Evolutionary conservation across 192 early-diverging fungal species (phyloP).

Genomic region (Coemansia erecta): DNA sequence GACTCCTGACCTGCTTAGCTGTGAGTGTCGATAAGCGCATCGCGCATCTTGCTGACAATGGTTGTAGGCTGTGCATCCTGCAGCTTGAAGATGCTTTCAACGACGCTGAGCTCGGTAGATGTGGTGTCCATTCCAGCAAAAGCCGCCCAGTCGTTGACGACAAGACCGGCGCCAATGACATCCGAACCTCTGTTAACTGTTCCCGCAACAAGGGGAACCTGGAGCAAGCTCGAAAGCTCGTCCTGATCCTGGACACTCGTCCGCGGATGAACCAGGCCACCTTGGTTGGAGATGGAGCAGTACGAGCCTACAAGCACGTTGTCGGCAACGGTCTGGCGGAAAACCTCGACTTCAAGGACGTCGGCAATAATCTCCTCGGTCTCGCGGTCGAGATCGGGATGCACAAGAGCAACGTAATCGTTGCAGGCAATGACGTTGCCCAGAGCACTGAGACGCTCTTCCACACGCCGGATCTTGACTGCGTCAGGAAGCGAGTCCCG

Average conservation of each 20-base stretch:
- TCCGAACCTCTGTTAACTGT: constrained; percentile 99
- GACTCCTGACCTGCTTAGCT: constrained; percentile 47
- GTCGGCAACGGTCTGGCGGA: constrained; percentile 96
- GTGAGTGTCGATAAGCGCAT: constrained; percentile 87
- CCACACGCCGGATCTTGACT: constrained; percentile 92
- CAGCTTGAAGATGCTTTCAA: constrained; percentile 97
- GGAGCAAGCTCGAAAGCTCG: constrained; percentile 93
- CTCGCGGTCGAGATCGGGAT: constrained; percentile 97
- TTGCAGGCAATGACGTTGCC: constrained; percentile 99
- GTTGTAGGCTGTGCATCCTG: constrained; percentile 87
- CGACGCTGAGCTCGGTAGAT: constrained; percentile 91
- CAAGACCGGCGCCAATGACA: constrained; percentile 92
- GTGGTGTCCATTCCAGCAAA: constrained; percentile 98
- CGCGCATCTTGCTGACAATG: constrained; percentile 92
- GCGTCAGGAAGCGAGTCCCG: constrained; percentile 93
- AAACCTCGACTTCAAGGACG: constrained; percentile 96
- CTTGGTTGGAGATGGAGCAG: constrained; percentile 96
- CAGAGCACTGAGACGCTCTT: constrained; percentile 95
- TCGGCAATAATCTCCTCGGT: constrained; percentile 99
- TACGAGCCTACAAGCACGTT: constrained; percentile 96
- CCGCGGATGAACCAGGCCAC: constrained; percentile 93
- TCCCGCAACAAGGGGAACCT: constrained; percentile 96
- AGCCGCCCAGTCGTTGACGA: constrained; percentile 98
- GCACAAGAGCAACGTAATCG: constrained; percentile 97
- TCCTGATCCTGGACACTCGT: constrained; percentile 97